These are phyloP conservation scores for Aspergillus ustus DNA, from an alignment of 2,329 filamentous ascomycete genomes.

Conservation along the genomic window DNA sequence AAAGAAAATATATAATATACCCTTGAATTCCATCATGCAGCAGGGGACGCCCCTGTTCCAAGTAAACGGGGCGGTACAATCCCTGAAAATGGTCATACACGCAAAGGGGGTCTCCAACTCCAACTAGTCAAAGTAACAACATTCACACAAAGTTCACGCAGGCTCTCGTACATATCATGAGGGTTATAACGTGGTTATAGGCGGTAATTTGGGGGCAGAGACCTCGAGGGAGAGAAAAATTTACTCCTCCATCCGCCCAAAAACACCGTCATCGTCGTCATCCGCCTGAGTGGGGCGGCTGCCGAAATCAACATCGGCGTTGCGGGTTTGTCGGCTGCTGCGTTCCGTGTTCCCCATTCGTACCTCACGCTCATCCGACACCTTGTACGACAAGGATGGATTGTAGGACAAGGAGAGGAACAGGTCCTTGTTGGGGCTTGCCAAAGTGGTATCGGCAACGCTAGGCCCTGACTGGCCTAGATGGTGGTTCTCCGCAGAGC, in stretches of 20 bases:
- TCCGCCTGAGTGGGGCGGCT: conserved; percentile 65
- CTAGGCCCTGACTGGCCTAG: conserved; percentile 52
- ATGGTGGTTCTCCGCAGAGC: conserved; percentile 59
- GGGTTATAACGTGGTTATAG: conserved; percentile 26
- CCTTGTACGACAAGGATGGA: conserved; percentile 52
- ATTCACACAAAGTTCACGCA: conserved; percentile 39
- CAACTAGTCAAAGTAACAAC: conserved; percentile 31
- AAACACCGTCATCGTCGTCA: conserved; percentile 93
- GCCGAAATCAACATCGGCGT: conserved; percentile 42
- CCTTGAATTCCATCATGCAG: conserved; percentile 19
- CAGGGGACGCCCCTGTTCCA: conserved; percentile 9
- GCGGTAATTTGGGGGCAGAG: conserved; percentile 14
- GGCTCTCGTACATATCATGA: conserved; percentile 47
- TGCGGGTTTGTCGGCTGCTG: conserved; percentile 39
- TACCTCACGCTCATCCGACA: conserved; percentile 63
- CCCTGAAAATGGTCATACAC: conserved; percentile 27
- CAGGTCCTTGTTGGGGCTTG: conserved; percentile 43
- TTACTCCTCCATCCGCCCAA: conserved; percentile 94
- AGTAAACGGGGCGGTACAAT: conserved; percentile 13
- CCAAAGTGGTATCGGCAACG: conserved; percentile 36
- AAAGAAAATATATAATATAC: conserved; percentile 20
- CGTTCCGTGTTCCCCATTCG: conserved; percentile 68
- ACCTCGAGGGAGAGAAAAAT: conserved; percentile 22
- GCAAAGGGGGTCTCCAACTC: conserved; percentile 31
- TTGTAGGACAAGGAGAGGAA: conserved; percentile 50